These are phyloP conservation scores for Atkinsonella hypoxylon DNA, from an alignment of 2,329 filamentous ascomycete genomes.

Conservation along the genomic window DNA sequence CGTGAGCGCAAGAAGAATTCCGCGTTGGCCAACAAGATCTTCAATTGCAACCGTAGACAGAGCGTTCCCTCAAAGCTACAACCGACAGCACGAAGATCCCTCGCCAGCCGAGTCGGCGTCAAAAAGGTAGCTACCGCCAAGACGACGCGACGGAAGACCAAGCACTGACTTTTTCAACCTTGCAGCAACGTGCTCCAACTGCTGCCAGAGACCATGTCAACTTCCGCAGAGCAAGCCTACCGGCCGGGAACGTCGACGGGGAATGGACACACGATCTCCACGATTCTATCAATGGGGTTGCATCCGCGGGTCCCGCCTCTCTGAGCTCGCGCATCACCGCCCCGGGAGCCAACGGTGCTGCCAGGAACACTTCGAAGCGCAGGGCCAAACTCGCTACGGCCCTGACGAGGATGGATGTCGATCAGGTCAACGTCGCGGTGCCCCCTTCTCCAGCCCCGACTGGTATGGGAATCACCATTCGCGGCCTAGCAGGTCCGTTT, in stretches of 20 bases:
- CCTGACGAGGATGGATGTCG: constrained; percentile 27
- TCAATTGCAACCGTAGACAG: constrained; percentile 47
- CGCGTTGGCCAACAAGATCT: constrained; percentile 59
- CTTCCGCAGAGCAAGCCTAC: constrained; percentile 20
- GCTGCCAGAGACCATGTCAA: not conserved
- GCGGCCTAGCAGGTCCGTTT: constrained; percentile 61
- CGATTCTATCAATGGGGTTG: constrained; percentile 25
- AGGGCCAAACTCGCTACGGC: constrained; percentile 32
- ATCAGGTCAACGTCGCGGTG: constrained; percentile 25
- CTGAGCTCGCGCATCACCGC: constrained; percentile 35
- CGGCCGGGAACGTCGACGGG: constrained; percentile 46
- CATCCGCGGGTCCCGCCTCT: constrained; percentile 19
- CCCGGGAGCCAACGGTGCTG: constrained; percentile 18
- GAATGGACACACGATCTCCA: constrained; percentile 66
- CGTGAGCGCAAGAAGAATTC: constrained; percentile 62
- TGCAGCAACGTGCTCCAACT: constrained; percentile 12
- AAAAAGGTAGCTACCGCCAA: constrained; percentile 45
- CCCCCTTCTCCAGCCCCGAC: constrained; percentile 1
- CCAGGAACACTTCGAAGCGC: constrained; percentile 16
- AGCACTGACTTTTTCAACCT: not conserved
- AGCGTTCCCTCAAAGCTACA: constrained; percentile 42
- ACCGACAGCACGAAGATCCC: constrained; percentile 36
- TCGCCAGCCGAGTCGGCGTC: constrained; percentile 62
- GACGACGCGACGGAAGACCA: not conserved
- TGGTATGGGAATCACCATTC: constrained; percentile 50